Conservation (phyloP, 768 basidiomycete genomes). For the Mycena rebaudengoi region DNA sequence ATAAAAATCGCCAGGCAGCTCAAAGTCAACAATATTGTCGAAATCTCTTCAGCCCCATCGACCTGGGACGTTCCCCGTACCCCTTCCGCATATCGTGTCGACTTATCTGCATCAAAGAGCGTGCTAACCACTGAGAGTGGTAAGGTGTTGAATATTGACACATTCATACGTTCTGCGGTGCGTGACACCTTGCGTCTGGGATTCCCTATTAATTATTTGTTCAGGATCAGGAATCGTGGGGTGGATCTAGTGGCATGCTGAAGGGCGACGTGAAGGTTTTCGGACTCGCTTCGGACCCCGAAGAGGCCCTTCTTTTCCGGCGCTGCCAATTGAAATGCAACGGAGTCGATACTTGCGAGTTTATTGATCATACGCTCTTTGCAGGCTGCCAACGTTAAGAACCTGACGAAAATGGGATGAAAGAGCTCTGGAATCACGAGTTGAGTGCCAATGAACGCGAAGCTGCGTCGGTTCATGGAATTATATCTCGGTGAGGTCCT, state of each 20-base stretch:
- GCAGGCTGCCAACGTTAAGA: slow-evolving; percentile 9
- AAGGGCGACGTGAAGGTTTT: neutral
- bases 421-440: slow-evolving; percentile 10
- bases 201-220: neutral
- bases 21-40: too few relatives aligned
- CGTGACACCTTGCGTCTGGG: too few relatives aligned
- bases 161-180: neutral
- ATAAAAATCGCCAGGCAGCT: too few relatives aligned
- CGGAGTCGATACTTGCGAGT: slow-evolving; percentile 7
- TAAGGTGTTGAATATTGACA: neutral
- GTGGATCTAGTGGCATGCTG: neutral
- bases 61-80: neutral
- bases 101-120: neutral
- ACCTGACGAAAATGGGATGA: neutral
- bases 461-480: neutral
- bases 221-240: slow-evolving; percentile 19
- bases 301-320: neutral
- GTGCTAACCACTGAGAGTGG: neutral
- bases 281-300: neutral
- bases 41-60: too few relatives aligned
- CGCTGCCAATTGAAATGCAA: neutral
- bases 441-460: slow-evolving; percentile 11
- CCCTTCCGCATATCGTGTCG: neutral
- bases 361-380: slow-evolving; percentile 1
- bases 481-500: slow-evolving; percentile 3